These are phyloP conservation scores for Clitopilus passeckerianus DNA, from an alignment of 768 basidiomycete genomes.

Conservation along the genomic window DNA sequence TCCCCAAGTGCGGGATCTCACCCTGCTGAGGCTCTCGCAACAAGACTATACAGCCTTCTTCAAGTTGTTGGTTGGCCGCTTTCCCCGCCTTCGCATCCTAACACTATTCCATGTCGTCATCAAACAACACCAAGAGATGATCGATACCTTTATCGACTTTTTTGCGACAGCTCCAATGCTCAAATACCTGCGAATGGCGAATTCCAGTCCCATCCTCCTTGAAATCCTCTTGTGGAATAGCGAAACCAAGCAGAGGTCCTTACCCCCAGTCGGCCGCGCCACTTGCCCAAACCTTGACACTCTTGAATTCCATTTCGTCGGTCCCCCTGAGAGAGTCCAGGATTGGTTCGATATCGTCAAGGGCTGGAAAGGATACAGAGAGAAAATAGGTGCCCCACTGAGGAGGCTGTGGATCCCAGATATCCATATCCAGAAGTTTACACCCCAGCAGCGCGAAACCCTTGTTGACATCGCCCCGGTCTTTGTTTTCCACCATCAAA, in stretches of 20 bases:
- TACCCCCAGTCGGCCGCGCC: slow-evolving; percentile 7
- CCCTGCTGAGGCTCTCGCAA: slow-evolving; percentile 48
- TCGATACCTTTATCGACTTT: slow-evolving; percentile 37
- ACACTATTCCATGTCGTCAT: slow-evolving; percentile 45
- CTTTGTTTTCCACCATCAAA: background rate
- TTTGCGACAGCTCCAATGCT: slow-evolving; percentile 56
- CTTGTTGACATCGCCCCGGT: background rate
- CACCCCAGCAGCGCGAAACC: background rate
- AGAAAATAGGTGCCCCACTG: slow-evolving; percentile 36
- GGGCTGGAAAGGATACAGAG: slow-evolving; percentile 30
- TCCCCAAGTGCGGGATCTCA: slow-evolving; percentile 53
- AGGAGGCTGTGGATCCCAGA: slow-evolving; percentile 41
- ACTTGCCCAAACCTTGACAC: slow-evolving; percentile 41
- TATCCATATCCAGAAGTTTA: slow-evolving; percentile 17
- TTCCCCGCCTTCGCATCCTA: slow-evolving; percentile 49
- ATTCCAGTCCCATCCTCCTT: slow-evolving; percentile 35
- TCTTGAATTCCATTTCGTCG: slow-evolving; percentile 38
- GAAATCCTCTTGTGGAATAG: slow-evolving; percentile 40
- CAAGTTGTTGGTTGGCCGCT: slow-evolving; percentile 37
- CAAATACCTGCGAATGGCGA: slow-evolving; percentile 43
- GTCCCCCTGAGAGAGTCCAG: background rate
- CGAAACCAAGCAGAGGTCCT: background rate
- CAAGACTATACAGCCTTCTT: slow-evolving; percentile 47
- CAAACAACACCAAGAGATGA: slow-evolving; percentile 15
- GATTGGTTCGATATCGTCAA: slow-evolving; percentile 17